These are phyloP conservation scores for Plicaturopsis crispa DNA, from an alignment of 768 basidiomycete genomes.

Conservation along the genomic window DNA sequence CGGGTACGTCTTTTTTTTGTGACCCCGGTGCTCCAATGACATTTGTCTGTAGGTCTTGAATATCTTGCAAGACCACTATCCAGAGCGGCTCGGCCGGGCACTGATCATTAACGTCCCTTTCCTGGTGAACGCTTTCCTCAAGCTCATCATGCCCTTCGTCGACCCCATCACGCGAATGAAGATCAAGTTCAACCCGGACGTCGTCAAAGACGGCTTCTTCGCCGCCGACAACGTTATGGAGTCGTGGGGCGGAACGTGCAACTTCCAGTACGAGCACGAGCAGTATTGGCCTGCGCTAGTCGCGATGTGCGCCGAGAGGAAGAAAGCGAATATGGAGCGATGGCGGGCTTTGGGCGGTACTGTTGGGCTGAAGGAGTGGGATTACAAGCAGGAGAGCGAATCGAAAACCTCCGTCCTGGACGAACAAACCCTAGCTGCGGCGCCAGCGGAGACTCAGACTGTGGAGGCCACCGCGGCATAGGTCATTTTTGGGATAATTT, in stretches of 20 bases:
- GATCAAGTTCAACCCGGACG: slow-evolving; percentile 66
- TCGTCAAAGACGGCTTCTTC: slow-evolving; percentile 62
- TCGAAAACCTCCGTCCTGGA: too few species aligned
- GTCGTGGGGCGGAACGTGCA: slow-evolving; percentile 53
- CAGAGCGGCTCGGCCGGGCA: slow-evolving; percentile 64
- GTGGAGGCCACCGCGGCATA: too few species aligned
- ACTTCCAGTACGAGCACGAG: slow-evolving; percentile 69
- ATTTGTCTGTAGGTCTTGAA: slow-evolving; percentile 14
- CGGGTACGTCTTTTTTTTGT: too few species aligned
- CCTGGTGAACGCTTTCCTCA: slow-evolving; percentile 67
- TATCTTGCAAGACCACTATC: slow-evolving; percentile 62
- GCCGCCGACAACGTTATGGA: slow-evolving; percentile 61
- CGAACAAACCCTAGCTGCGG: too few species aligned
- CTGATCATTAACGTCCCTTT: slow-evolving; percentile 80
- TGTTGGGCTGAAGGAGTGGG: slow-evolving; percentile 75
- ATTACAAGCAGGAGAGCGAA: too few species aligned
- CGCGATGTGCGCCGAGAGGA: slow-evolving; percentile 42
- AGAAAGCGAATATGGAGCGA: slow-evolving; percentile 39
- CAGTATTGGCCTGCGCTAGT: slow-evolving; percentile 69
- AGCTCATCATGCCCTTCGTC: slow-evolving; percentile 71
- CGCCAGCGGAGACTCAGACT: too few species aligned
- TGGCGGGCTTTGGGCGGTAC: slow-evolving; percentile 66
- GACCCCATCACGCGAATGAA: slow-evolving; percentile 77
- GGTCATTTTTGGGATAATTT: too few species aligned
- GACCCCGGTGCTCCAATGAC: neutral